Base-by-base conservation (phyloP, 441 rosid genomes). In the Francoa sonchifolia region DNA sequence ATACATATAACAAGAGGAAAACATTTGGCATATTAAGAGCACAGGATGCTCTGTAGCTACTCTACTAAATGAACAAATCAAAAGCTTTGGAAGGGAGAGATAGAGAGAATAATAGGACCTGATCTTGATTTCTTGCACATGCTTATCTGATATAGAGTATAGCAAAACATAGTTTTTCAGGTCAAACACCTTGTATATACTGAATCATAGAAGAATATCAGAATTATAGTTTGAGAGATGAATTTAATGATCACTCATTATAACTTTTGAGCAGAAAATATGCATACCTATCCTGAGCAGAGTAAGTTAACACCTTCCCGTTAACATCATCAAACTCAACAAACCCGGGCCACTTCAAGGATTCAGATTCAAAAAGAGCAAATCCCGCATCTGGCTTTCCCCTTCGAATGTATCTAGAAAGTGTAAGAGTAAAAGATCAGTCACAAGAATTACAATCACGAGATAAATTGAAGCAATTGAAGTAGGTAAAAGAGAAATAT, bases 271-370 rank as follows among this genome's bases (percentile, higher is more conserved):
- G 34, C 1, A 29, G 35, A 12, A 20, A 1, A 6, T 12, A 35
- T 36, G 57, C 31, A 12, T 49, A 82, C 94, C 86, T 74, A 63
- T 79, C 80, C 45, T 76, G 86, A 12, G 94, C 87, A 35, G 90
- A 83, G 73, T 82, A 70, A 5, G 89, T 79, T 14, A 82, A 64
- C 41, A 82, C 94, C 64, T 82, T 82, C 19, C 83, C 89, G 49
- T 82, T 82, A 31, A 79, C 89, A 61, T 82, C 94, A 74, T 82
- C 94, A 58, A 82, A 82, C 72, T 82, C 94, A 14, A 82, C 86
- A 65, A 82, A 82, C 29, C 89, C 94, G 7, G 94, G 89, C 94
- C 94, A 82, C 56, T 79, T 82, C 44, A 82, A 62, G 4, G 86
- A 76, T 39, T 79, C 83, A 8, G 94, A 79, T 59, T 79, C 94